These are phyloP conservation scores for Myriosclerotinia curreyana DNA, from an alignment of 2,329 filamentous ascomycete species.

Conservation along the genomic window DNA sequence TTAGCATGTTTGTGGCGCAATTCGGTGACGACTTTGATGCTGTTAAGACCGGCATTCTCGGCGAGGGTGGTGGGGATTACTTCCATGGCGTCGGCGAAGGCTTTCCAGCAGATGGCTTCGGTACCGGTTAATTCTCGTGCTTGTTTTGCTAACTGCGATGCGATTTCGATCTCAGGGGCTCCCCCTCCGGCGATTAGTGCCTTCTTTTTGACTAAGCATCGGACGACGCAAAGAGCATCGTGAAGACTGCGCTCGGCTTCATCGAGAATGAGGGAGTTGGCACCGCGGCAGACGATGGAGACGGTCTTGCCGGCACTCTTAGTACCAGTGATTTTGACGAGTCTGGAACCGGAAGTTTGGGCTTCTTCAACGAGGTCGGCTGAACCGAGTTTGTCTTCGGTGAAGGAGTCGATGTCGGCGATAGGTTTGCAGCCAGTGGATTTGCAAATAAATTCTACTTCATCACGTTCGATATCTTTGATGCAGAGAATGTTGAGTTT, in stretches of 20 bases:
- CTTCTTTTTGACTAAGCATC: constrained; percentile 98
- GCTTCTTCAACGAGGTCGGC: constrained; percentile 94
- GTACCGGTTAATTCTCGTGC: constrained; percentile 83
- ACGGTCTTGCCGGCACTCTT: constrained; percentile 83
- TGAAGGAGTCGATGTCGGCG: constrained; percentile 97
- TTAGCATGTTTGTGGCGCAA: constrained; percentile 90
- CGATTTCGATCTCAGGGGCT: constrained; percentile 94
- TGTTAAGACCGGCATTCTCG: constrained; percentile 96
- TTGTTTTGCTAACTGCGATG: constrained; percentile 77
- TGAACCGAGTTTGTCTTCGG: constrained; percentile 93
- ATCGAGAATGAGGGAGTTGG: constrained; percentile 90
- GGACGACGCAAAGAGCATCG: constrained; percentile 95
- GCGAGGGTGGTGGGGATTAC: constrained; percentile 95
- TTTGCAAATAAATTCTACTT: constrained; percentile 99
- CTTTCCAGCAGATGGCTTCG: constrained; percentile 98
- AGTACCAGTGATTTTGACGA: constrained; percentile 93
- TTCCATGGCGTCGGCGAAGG: constrained; percentile 96
- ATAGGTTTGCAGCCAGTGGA: constrained; percentile 98
- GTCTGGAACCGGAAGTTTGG: constrained; percentile 79
- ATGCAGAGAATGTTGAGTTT: constrained; percentile 93
- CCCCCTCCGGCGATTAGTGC: constrained; percentile 97
- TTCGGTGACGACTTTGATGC: constrained; percentile 97
- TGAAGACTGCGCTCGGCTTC: constrained; percentile 96
- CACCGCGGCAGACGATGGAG: constrained; percentile 89
- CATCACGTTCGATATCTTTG: constrained; percentile 98